Conservation (phyloP, 106 monocot species). For the Apostasia shenzhenica region DNA sequence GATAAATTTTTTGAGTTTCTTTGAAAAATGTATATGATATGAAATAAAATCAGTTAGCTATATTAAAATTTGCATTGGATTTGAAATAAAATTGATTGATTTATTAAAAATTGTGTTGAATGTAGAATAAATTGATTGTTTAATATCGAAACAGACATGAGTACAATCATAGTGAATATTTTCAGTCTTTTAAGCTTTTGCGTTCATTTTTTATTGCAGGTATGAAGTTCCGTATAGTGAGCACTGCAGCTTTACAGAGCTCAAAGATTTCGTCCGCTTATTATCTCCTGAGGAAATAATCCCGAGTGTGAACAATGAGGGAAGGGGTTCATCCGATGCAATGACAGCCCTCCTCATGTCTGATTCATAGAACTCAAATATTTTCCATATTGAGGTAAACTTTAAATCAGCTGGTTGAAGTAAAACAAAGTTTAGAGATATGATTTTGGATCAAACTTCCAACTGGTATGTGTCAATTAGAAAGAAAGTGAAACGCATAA, state of each 20-base stretch:
- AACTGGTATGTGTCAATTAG: too few relatives aligned
- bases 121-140: too few relatives aligned
- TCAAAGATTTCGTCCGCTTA: slow-evolving; percentile 72
- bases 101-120: too few relatives aligned
- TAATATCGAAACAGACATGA: too few relatives aligned
- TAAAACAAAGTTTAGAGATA: too few relatives aligned
- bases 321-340: slow-evolving; percentile 56
- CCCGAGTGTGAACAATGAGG: slow-evolving; percentile 91
- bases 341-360: slow-evolving; percentile 68
- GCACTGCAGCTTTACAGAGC: slow-evolving; percentile 81
- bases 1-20: too few relatives aligned
- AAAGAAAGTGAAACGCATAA: too few relatives aligned
- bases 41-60: too few relatives aligned
- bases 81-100: too few relatives aligned
- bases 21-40: too few relatives aligned
- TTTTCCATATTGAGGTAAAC: neutral
- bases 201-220: slow-evolving; percentile 23
- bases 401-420: neutral
- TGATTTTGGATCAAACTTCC: neutral
- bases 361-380: slow-evolving; percentile 13
- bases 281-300: slow-evolving; percentile 81
- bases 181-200: neutral
- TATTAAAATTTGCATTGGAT: too few relatives aligned
- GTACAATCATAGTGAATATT: too few relatives aligned
- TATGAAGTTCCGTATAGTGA: slow-evolving; percentile 99